phyloP scores from a whole-genome alignment of 257 asterid genomes.

The Cordia subcordata region DNA sequence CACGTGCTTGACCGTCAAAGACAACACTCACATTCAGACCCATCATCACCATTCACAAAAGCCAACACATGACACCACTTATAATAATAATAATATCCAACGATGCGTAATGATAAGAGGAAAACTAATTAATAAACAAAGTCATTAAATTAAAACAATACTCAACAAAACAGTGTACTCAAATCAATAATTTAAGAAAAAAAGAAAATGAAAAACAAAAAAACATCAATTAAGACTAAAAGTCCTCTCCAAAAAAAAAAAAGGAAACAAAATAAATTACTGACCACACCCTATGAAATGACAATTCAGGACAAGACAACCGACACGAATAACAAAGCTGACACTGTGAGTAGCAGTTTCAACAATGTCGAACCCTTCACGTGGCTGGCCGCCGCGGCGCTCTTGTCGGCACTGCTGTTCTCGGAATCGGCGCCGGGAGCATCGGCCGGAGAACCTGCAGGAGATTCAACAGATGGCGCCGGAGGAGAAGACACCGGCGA shows the following conservation, averaged over 20 bases:
- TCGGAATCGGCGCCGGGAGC: conserved; percentile 61
- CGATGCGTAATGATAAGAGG: background rate
- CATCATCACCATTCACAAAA: background rate
- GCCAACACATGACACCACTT: background rate
- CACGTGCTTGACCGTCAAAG: conserved; percentile 12
- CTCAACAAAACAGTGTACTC: conserved; percentile 6
- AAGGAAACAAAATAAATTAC: conserved; percentile 20
- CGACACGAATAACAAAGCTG: conserved; percentile 45
- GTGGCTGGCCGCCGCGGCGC: conserved; percentile 28
- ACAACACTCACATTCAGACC: background rate
- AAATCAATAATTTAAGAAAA: too few species aligned
- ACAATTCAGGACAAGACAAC: conserved; percentile 50
- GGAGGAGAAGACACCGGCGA: conserved; percentile 66
- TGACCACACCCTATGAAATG: conserved; percentile 28
- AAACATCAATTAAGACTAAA: conserved; percentile 20
- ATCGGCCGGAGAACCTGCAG: conserved; percentile 57
- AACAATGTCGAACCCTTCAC: conserved; percentile 34
- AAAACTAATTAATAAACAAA: too few species aligned
- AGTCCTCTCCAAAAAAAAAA: conserved; percentile 19
- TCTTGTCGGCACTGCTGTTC: conserved; percentile 56
- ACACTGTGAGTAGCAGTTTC: conserved; percentile 37
- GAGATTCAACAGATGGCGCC: conserved; percentile 64
- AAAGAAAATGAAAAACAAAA: too few species aligned
- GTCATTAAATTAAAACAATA: background rate
- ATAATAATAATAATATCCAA: too few species aligned